Base-by-base conservation (phyloP, 345 rosid species). In the Passiflora organensis region DNA sequence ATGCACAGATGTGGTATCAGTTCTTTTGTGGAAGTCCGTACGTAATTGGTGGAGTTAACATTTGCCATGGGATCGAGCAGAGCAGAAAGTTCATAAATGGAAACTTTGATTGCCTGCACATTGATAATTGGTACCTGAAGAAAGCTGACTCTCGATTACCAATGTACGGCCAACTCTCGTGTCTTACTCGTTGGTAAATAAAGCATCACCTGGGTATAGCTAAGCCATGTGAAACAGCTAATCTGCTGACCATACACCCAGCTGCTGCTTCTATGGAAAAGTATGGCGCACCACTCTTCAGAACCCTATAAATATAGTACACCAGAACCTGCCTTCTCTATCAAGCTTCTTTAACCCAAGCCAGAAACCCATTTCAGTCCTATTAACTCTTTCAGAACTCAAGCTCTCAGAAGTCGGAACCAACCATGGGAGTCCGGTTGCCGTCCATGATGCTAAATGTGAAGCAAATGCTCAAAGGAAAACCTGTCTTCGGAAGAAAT, bases 391-490 rank as follows among this genome's bases (percentile, higher is more conserved):
- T 13, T 12, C 34, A 19, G 10, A n/a, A n/a, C 22, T 38, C n/a
- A 41, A 32, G 34, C 1, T 8, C 25, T 55, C 10, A 53, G 28
- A 23, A 1, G 12, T 60, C 48, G 21, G 6, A 48, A 18, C 13
- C 49, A 19, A 39, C 1, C 5, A 78, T 68, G 79, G 75, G 71
- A 32, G 52, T 74, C 24, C 72, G 56, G 22, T 59, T 74, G 13
- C 72, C 62, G 17, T 68, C 58, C 0, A 11, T 74, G 60, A 22
- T 71, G n/a, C 48, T 15, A 4, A 57, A 47, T 41, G 70, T 61
- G 41, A 71, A 74, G 65, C 69, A 70, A 45, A 47, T 46, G 21
- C 63, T 53, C n/a, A 71, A 65, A 56, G 28, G 12, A 36, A 66
- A 55, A 18, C 2, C 43, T 22, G 19, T 39, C 12, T 17, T 22